phyloP scores from a whole-genome alignment of 768 basidiomycete species.

The Leucosporidium scottii region DNA sequence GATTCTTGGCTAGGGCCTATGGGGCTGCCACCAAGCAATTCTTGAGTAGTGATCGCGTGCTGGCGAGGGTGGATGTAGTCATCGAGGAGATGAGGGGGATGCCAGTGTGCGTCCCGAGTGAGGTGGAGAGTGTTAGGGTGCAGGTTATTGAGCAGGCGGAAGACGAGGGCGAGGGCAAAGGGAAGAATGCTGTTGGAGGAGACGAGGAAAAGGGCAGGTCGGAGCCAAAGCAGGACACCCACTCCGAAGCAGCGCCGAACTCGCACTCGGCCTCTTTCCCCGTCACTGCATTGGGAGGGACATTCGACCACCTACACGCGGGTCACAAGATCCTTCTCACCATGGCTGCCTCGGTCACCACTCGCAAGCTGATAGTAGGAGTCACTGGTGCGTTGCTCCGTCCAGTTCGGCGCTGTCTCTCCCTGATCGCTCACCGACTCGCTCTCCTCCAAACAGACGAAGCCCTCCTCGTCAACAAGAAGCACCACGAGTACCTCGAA shows the following conservation, averaged over 20 bases:
- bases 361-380: slow-evolving; percentile 76
- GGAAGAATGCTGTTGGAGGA: background rate
- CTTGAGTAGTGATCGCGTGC: background rate
- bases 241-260: background rate
- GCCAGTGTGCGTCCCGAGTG: background rate
- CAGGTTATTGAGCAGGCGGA: slow-evolving; percentile 4
- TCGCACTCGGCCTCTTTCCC: background rate
- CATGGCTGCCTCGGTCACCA: slow-evolving; percentile 78
- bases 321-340: slow-evolving; percentile 95
- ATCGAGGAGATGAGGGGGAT: slow-evolving; percentile 7
- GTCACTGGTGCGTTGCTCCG: slow-evolving; percentile 57
- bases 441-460: slow-evolving; percentile 51
- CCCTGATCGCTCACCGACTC: background rate
- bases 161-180: background rate
- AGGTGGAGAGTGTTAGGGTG: slow-evolving; percentile 1
- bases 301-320: slow-evolving; percentile 94
- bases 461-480: slow-evolving; percentile 61
- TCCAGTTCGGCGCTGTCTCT: background rate
- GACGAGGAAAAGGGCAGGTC: background rate
- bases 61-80: slow-evolving; percentile 21
- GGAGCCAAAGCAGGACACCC: background rate
- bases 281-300: slow-evolving; percentile 84
- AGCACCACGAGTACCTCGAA: slow-evolving; percentile 62
- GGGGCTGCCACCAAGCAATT: slow-evolving; percentile 5
- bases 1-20: slow-evolving; percentile 13